Evolutionary conservation across 2,329 filamentous ascomycete genomes (phyloP).

Genomic region (Fusarium napiforme): DNA sequence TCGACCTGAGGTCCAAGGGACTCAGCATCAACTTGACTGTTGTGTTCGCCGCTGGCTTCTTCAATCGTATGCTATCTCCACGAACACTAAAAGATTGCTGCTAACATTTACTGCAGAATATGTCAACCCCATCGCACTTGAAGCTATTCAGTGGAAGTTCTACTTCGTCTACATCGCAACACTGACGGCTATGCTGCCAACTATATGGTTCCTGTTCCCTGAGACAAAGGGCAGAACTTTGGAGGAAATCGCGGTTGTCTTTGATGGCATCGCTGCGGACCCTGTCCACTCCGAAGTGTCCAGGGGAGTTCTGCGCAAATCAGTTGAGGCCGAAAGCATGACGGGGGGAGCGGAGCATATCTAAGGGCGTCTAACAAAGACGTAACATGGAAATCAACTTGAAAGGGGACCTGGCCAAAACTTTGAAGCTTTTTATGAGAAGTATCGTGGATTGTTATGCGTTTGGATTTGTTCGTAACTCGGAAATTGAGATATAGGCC

Average conservation of each 20-base stretch:
- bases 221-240: constrained; percentile 29
- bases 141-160: constrained; percentile 23
- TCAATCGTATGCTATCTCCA: constrained; percentile 1
- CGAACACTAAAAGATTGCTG: rapidly evolving
- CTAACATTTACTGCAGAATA: not conserved
- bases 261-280: constrained; percentile 9
- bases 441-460: too few relatives aligned
- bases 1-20: constrained; percentile 19
- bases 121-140: constrained; percentile 31
- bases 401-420: too few relatives aligned
- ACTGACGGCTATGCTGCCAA: not conserved
- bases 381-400: rapidly evolving
- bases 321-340: constrained; percentile 6
- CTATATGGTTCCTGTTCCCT: constrained; percentile 28
- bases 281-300: not conserved
- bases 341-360: not conserved
- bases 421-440: not conserved
- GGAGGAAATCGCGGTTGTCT: constrained; percentile 26
- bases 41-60: constrained; percentile 14
- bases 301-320: not conserved
- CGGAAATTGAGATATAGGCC: not conserved
- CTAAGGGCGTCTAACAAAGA: not conserved
- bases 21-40: constrained; percentile 21
- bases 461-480: not conserved
- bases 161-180: constrained; percentile 28